These are phyloP conservation scores for Boletus reticulatus DNA, from an alignment of 768 basidiomycete genomes.

Conservation along the genomic window DNA sequence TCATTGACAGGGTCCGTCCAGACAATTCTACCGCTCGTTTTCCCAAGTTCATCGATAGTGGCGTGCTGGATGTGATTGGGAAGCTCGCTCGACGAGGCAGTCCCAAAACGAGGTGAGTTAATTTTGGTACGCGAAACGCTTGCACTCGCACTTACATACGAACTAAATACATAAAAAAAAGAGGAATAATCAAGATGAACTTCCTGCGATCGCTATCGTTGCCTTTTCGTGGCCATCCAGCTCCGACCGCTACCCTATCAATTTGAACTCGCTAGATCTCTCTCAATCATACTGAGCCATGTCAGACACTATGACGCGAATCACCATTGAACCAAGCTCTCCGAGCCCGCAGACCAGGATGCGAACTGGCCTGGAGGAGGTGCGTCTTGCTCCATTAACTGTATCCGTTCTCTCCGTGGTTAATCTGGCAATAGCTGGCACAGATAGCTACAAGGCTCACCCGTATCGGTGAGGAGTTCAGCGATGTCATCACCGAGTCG, in stretches of 20 bases:
- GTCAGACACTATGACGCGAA: neutral
- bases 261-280: neutral
- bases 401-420: neutral
- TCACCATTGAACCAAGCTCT: conserved; percentile 6
- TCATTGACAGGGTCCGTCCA: conserved; percentile 17
- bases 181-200: conserved; percentile 4
- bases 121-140: conserved; percentile 12
- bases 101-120: conserved; percentile 14
- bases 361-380: conserved; percentile 29
- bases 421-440: conserved; percentile 14
- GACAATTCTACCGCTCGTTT: conserved; percentile 26
- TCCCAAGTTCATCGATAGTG: conserved; percentile 29
- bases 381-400: conserved; percentile 1
- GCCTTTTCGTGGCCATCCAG: conserved; percentile 1
- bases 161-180: conserved; percentile 1
- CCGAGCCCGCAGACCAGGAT: conserved; percentile 13
- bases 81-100: conserved; percentile 10
- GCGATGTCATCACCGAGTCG: conserved; percentile 15
- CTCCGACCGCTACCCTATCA: neutral
- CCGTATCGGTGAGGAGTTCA: conserved; percentile 32
- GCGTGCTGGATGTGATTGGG: conserved; percentile 8
- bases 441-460: conserved; percentile 28
- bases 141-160: conserved; percentile 12
- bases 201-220: neutral
- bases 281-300: neutral